Evolutionary conservation across 257 asterid species (phyloP).

Genomic region (Solanum chiquidenum): DNA sequence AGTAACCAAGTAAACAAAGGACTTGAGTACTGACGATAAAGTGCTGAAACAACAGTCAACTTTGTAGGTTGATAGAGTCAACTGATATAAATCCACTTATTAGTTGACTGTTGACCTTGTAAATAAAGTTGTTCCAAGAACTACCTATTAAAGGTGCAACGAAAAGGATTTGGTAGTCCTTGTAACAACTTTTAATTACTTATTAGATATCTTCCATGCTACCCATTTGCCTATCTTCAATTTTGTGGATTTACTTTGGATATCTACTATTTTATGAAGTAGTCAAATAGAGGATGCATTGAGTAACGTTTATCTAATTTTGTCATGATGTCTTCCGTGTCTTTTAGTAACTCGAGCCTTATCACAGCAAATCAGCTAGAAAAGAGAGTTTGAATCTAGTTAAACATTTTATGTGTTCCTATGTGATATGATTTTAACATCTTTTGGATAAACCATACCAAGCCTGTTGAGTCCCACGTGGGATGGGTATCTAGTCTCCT

Average conservation of each 20-base stretch:
- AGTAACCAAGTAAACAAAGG: neutral
- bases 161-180: neutral
- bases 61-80: neutral
- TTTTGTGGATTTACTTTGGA: neutral
- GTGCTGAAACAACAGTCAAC: neutral
- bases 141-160: neutral
- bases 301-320: neutral
- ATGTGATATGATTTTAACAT: neutral
- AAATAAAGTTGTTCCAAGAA: neutral
- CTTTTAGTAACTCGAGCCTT: neutral
- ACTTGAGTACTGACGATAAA: neutral
- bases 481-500: neutral
- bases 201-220: neutral
- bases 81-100: neutral
- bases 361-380: neutral
- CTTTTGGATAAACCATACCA: neutral
- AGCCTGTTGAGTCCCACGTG: neutral
- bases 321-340: neutral
- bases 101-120: neutral
- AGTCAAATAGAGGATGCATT: neutral
- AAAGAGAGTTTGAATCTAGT: neutral
- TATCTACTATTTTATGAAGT: neutral
- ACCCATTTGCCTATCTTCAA: neutral
- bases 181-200: neutral
- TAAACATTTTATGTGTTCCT: neutral